Evolutionary conservation across 1,284 basidiomycete genomes (phyloP).

Genomic region (Sanghuangporus sanghuang): DNA sequence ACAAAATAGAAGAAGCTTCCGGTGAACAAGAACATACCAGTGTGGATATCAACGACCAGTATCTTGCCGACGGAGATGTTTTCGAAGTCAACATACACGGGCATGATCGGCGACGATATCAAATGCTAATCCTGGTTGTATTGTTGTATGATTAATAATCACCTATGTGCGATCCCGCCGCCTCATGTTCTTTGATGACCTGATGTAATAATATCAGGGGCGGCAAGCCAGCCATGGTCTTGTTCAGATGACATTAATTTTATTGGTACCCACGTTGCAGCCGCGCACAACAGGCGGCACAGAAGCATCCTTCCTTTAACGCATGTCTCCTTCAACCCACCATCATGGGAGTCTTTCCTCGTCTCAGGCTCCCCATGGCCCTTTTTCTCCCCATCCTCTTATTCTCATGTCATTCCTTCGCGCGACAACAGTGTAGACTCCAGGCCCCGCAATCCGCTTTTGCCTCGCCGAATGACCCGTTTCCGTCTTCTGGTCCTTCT

Average conservation of each 20-base stretch:
- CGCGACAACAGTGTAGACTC: slow-evolving; percentile 15
- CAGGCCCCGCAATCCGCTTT: slow-evolving; percentile 4
- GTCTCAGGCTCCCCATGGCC: neutral
- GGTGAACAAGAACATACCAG: neutral
- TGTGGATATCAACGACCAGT: too few relatives aligned
- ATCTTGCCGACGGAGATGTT: neutral
- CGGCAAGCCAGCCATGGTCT: neutral
- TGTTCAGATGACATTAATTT: neutral
- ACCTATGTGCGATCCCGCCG: neutral
- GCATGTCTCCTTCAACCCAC: neutral
- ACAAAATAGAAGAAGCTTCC: neutral
- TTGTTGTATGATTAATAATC: neutral
- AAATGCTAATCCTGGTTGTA: neutral
- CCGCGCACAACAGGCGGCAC: neutral
- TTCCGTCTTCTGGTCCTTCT: slow-evolving; percentile 5
- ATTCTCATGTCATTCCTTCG: neutral
- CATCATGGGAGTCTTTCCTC: slow-evolving; percentile 1
- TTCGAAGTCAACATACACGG: neutral
- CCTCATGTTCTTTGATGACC: neutral
- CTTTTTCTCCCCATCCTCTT: slow-evolving; percentile 1
- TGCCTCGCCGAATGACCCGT: slow-evolving; percentile 14
- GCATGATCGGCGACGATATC: slow-evolving; percentile 1
- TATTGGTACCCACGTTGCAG: neutral
- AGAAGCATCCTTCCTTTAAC: neutral
- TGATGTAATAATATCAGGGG: neutral